A percentile compares a stretch with the other conserved stretches of the same genome.
Conservation (phyloP, 2,329 filamentous ascomycete genomes). For the Magnaporthiopsis incrustans region DNA sequence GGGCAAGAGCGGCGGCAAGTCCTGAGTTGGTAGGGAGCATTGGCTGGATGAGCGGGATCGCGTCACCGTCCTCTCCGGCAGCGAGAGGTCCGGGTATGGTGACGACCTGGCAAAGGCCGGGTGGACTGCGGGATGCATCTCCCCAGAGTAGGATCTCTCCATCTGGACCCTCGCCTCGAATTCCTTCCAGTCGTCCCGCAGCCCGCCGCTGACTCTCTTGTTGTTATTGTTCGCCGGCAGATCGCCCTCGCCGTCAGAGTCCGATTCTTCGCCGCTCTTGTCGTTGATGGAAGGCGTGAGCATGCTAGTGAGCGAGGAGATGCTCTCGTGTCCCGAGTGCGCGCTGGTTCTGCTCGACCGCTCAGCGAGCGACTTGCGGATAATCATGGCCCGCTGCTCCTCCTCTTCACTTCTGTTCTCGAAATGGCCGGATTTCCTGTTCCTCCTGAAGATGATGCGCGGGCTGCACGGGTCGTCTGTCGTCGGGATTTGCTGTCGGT, state of each 20-base stretch:
- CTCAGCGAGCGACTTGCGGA: constrained; percentile 32
- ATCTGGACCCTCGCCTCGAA: constrained; percentile 25
- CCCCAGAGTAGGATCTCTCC: constrained; percentile 15
- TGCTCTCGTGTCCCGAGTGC: constrained; percentile 7
- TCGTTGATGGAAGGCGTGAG: constrained; percentile 3
- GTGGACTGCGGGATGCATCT: constrained; percentile 16
- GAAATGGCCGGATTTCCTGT: constrained; percentile 19
- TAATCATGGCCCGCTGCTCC: constrained; percentile 29
- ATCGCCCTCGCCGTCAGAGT: neutral
- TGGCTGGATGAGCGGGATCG: constrained; percentile 1
- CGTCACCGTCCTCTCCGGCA: constrained; percentile 10
- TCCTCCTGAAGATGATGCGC: constrained; percentile 14
- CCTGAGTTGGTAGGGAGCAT: neutral
- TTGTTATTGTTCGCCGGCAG: neutral
- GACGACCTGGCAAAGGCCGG: constrained; percentile 1
- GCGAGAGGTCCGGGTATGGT: constrained; percentile 10
- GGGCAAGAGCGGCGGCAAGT: neutral
- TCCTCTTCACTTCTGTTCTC: constrained; percentile 26
- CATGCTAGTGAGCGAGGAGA: constrained; percentile 6
- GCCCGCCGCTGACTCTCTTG: neutral
- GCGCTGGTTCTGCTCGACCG: constrained; percentile 14
- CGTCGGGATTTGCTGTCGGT: neutral
- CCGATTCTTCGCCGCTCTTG: constrained; percentile 6
- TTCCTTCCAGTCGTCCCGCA: constrained; percentile 29
- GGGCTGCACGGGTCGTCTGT: constrained; percentile 18